phyloP scores from a whole-genome alignment of 2,329 filamentous ascomycete species.

The Penicillium sclerotiorum region DNA sequence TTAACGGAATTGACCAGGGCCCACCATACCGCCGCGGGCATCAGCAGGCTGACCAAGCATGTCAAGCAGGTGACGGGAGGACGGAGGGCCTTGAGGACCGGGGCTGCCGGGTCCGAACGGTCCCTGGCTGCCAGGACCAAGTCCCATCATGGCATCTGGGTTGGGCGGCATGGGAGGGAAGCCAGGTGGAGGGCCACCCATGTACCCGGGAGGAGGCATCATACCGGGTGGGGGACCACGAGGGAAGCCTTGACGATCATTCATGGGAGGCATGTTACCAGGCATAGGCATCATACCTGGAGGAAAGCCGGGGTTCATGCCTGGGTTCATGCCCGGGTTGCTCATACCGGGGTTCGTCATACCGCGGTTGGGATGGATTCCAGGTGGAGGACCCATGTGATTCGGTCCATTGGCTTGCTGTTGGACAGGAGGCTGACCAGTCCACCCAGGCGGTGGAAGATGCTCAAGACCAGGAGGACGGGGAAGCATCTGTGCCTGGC shows the following conservation, averaged over 20 bases:
- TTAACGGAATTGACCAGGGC: constrained; percentile 41
- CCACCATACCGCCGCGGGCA: constrained; percentile 40
- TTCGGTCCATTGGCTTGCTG: constrained; percentile 38
- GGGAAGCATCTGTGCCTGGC: constrained; percentile 42
- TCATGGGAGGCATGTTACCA: constrained; percentile 44
- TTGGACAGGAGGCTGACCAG: constrained; percentile 37
- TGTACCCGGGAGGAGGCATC: constrained; percentile 50
- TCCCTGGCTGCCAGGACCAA: constrained; percentile 36
- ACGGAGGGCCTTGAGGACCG: constrained; percentile 41
- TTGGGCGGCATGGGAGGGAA: constrained; percentile 45
- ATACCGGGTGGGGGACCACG: constrained; percentile 46
- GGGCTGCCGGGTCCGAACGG: constrained; percentile 40
- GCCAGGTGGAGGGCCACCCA: constrained; percentile 43
- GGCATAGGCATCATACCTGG: constrained; percentile 52
- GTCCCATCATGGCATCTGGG: constrained; percentile 41
- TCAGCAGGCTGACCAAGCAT: constrained; percentile 46
- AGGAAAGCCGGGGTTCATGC: constrained; percentile 42
- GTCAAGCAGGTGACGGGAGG: constrained; percentile 46
- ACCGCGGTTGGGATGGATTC: constrained; percentile 41
- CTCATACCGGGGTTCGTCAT: no score
- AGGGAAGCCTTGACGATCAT: constrained; percentile 42
- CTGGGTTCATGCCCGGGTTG: no score
- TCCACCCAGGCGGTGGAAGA: constrained; percentile 44
- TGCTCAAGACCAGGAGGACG: constrained; percentile 50
- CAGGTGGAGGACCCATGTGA: constrained; percentile 42